Conservation (phyloP, 768 basidiomycete species). For the Lactifluus hygrophoroides region DNA sequence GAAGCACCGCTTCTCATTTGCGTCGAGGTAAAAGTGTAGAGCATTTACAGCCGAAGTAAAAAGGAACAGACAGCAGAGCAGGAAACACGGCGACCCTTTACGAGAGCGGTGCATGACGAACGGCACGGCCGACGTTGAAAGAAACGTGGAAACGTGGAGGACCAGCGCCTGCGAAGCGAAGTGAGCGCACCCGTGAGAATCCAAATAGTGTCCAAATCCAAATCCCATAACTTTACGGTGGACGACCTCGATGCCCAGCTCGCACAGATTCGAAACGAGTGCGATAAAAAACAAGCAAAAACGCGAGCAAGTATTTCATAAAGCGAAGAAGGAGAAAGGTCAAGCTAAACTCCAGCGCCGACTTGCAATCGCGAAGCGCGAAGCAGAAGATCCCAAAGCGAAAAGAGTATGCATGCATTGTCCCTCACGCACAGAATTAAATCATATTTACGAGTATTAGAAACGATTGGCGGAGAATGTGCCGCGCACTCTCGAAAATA, state of each 20-base stretch:
- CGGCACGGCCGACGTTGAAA: not conserved
- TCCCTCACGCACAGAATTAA: too few relatives aligned
- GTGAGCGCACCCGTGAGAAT: not conserved
- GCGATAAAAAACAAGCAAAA: slow-evolving; percentile 84
- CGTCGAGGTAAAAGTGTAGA: slow-evolving; percentile 95
- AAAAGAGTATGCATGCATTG: slow-evolving; percentile 52
- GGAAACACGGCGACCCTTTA: slow-evolving; percentile 21
- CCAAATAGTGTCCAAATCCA: too few relatives aligned
- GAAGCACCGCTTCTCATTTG: slow-evolving; percentile 90
- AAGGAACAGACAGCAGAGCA: slow-evolving; percentile 33
- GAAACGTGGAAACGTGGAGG: not conserved
- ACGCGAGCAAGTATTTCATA: slow-evolving; percentile 66
- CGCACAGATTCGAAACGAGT: slow-evolving; percentile 49
- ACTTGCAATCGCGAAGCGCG: slow-evolving; percentile 68
- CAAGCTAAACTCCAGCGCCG: slow-evolving; percentile 76
- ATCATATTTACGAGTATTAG: slow-evolving; percentile 31
- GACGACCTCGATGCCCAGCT: slow-evolving; percentile 38
- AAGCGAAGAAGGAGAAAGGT: slow-evolving; percentile 67
- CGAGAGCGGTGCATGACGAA: slow-evolving; percentile 2
- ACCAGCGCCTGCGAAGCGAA: too few relatives aligned
- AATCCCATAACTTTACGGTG: too few relatives aligned
- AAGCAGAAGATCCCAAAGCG: slow-evolving; percentile 62
- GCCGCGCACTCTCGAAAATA: slow-evolving; percentile 89
- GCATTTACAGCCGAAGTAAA: slow-evolving; percentile 47
- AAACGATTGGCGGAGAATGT: slow-evolving; percentile 79